Percentiles rank a stretch among this genome's conserved stretches.
These are phyloP conservation scores for Apiotrichum montevideense DNA, from an alignment of 1,284 basidiomycete genomes.

Conservation along the genomic window DNA sequence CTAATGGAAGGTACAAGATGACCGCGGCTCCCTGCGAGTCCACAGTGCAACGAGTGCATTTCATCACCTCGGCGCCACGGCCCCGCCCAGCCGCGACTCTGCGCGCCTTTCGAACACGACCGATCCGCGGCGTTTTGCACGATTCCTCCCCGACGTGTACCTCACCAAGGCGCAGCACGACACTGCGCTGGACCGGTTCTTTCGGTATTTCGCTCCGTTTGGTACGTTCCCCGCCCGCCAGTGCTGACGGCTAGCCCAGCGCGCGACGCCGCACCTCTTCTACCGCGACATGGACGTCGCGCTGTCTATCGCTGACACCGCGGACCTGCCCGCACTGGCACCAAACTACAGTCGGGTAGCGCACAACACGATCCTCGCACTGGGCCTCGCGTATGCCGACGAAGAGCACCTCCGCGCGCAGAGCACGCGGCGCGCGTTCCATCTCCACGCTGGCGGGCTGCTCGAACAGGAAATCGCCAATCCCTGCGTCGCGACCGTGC, in stretches of 20 bases:
- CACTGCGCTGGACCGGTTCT: slow-evolving; percentile 25
- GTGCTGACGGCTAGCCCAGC: neutral
- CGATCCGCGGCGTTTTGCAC: neutral
- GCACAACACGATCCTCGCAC: slow-evolving; percentile 60
- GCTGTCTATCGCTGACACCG: slow-evolving; percentile 39
- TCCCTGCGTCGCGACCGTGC: slow-evolving; percentile 57
- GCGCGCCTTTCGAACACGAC: neutral
- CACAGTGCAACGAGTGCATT: slow-evolving; percentile 16
- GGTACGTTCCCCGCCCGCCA: no score
- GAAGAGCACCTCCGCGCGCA: slow-evolving; percentile 52
- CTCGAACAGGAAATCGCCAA: slow-evolving; percentile 56
- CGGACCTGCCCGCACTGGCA: slow-evolving; percentile 28
- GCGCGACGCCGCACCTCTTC: slow-evolving; percentile 17
- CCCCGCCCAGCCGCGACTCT: neutral
- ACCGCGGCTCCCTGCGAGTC: slow-evolving; percentile 13
- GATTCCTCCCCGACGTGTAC: slow-evolving; percentile 12
- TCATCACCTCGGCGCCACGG: neutral
- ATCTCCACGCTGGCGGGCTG: slow-evolving; percentile 53
- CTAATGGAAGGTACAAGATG: slow-evolving; percentile 16
- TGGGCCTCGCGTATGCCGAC: slow-evolving; percentile 58
- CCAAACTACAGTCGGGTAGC: slow-evolving; percentile 65
- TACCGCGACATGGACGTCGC: slow-evolving; percentile 18
- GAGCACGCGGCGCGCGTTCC: slow-evolving; percentile 52
- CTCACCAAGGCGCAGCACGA: slow-evolving; percentile 24
- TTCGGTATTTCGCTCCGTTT: slow-evolving; percentile 23